These are phyloP conservation scores for Pleurozium schreberi DNA, from an alignment of 225 moss, liverwort and hornwort species.

Conservation along the genomic window DNA sequence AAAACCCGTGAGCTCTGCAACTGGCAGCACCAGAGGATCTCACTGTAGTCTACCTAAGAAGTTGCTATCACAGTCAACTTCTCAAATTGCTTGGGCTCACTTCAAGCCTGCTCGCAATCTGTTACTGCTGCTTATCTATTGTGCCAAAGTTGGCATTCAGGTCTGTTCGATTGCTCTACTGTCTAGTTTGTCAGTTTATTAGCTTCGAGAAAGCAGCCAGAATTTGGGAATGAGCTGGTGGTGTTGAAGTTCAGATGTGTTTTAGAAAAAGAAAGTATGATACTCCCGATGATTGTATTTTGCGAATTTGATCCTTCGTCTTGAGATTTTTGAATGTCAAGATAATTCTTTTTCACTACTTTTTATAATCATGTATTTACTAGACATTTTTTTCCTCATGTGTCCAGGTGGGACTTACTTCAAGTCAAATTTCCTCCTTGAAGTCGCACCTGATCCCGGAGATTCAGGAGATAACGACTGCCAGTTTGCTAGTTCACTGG, in stretches of 20 bases:
- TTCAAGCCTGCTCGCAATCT: conserved; percentile 78
- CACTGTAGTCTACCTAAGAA: conserved; percentile 53
- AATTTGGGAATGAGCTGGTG: background rate
- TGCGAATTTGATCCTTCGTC: too few species aligned
- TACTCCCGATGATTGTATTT: too few species aligned
- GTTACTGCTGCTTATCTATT: conserved; percentile 62
- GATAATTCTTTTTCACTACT: too few species aligned
- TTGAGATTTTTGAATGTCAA: too few species aligned
- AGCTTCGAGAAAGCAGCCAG: background rate
- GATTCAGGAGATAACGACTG: too few species aligned
- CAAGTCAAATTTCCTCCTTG: too few species aligned
- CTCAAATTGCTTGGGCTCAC: conserved; percentile 70
- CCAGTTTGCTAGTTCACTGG: too few species aligned
- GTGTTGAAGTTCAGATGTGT: background rate
- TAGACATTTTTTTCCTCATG: too few species aligned
- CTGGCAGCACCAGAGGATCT: conserved; percentile 11
- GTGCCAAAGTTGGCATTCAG: conserved; percentile 73
- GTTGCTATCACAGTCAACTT: conserved; percentile 64
- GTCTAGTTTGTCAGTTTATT: background rate
- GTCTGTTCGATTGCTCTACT: conserved; percentile 12
- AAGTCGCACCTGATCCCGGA: too few species aligned
- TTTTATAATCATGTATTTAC: too few species aligned
- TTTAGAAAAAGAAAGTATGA: background rate
- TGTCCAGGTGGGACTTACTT: too few species aligned
- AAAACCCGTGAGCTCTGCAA: conserved; percentile 17